These are phyloP conservation scores for Oryza nivara DNA, from an alignment of 176 grass and related monocot genomes.

Conservation along the genomic window DNA sequence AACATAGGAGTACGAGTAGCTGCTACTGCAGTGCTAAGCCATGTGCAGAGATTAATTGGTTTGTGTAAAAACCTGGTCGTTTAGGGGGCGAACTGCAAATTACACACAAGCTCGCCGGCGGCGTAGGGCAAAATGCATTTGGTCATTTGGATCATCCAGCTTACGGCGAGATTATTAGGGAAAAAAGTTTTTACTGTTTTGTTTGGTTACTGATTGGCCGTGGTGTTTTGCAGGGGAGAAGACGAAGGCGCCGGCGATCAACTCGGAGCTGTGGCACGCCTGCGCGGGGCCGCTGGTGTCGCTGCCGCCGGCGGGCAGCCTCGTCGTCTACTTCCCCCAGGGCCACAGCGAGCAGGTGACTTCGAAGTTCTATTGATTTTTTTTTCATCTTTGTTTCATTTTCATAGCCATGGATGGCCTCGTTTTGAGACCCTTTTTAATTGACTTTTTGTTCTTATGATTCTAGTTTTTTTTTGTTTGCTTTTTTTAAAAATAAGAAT, in stretches of 20 bases:
- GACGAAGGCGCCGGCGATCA: slow-evolving; percentile 54
- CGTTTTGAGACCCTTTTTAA: background rate
- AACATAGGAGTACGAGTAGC: no score
- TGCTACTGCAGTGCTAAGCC: background rate
- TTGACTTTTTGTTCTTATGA: background rate
- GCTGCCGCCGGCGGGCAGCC: slow-evolving; percentile 70
- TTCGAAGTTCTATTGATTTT: background rate
- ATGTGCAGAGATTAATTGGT: background rate
- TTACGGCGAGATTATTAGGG: background rate
- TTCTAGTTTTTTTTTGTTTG: background rate
- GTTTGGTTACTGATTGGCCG: slow-evolving; percentile 11
- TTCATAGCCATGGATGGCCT: background rate
- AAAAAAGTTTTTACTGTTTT: background rate
- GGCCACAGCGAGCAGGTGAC: slow-evolving; percentile 83
- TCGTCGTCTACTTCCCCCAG: slow-evolving; percentile 87
- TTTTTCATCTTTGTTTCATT: background rate
- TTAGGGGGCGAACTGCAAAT: background rate
- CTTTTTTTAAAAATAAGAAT: background rate
- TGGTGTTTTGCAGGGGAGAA: slow-evolving; percentile 46
- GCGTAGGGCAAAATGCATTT: background rate
- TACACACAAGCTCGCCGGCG: background rate
- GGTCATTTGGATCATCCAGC: background rate
- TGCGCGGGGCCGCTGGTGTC: slow-evolving; percentile 67
- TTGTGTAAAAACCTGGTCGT: background rate
- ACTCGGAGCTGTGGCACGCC: slow-evolving; percentile 78